phyloP scores from a whole-genome alignment of 257 asterid genomes.

The Jacaranda copaia region DNA sequence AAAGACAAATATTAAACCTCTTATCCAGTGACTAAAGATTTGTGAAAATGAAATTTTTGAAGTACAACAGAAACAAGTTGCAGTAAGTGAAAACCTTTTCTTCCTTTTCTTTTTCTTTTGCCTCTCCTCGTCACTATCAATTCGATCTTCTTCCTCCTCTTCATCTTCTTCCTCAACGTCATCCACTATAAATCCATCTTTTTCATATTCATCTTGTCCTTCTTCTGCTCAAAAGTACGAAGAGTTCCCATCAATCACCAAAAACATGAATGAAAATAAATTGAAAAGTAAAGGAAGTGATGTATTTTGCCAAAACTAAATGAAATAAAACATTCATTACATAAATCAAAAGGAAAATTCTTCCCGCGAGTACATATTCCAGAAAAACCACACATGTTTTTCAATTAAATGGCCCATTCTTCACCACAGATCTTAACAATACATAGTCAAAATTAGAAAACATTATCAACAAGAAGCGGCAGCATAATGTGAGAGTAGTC shows the following conservation, averaged over 20 bases:
- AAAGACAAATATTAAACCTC: not conserved
- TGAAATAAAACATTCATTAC: not conserved
- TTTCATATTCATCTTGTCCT: constrained; percentile 92
- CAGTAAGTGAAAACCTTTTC: constrained; percentile 65
- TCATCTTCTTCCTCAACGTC: constrained; percentile 82
- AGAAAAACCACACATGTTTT: constrained; percentile 4
- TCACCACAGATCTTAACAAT: not conserved
- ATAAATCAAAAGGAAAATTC: not conserved
- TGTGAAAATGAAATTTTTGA: not conserved
- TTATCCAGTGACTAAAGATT: not conserved
- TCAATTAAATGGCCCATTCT: not conserved
- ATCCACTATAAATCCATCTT: constrained; percentile 94
- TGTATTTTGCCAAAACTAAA: not conserved
- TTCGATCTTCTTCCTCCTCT: constrained; percentile 77
- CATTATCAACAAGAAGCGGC: not conserved
- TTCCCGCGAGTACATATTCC: not conserved
- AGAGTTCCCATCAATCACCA: constrained; percentile 33
- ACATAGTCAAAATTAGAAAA: not conserved
- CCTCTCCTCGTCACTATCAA: constrained; percentile 76
- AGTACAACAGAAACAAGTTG: too few relatives aligned
- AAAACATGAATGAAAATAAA: not conserved
- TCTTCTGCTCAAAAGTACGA: constrained; percentile 57
- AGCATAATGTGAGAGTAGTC: not conserved
- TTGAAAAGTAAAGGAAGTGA: not conserved
- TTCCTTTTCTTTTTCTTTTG: constrained; percentile 87